These are phyloP conservation scores for Apophysomyces elegans DNA, from an alignment of 371 early-diverging fungal species.

Conservation along the genomic window DNA sequence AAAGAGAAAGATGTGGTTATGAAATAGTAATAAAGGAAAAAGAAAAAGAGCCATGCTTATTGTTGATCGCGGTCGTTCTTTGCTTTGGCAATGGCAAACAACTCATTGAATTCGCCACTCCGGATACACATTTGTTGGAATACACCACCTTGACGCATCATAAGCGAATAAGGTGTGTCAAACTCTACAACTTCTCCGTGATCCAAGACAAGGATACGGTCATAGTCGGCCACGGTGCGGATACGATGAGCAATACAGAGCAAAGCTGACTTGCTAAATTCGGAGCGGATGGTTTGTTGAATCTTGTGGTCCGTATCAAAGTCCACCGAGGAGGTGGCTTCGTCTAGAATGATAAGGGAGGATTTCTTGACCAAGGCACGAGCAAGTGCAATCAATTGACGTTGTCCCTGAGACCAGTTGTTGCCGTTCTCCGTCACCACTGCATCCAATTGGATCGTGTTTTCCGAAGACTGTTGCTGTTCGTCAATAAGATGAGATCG, in stretches of 20 bases:
- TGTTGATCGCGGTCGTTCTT: conserved; percentile 9
- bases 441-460: conserved; percentile 41
- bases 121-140: conserved; percentile 60
- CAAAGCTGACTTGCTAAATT: conserved; percentile 60
- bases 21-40: background rate
- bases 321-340: conserved; percentile 66
- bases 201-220: conserved; percentile 77
- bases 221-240: conserved; percentile 84
- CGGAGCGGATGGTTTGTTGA: conserved; percentile 72
- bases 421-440: conserved; percentile 70
- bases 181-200: conserved; percentile 20
- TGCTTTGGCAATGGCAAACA: conserved; percentile 14
- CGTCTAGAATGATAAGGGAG: conserved; percentile 48
- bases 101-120: conserved; percentile 43
- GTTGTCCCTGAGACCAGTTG: conserved; percentile 81
- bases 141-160: conserved; percentile 31
- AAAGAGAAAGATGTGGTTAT: background rate
- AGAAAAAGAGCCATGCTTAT: background rate
- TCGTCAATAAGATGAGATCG: conserved; percentile 40
- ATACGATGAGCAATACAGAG: conserved; percentile 76
- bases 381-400: conserved; percentile 81
- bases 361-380: conserved; percentile 74
- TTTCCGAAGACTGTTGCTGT: background rate
- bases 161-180: conserved; percentile 10
- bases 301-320: conserved; percentile 66